phyloP scores from a whole-genome alignment of 164 flowering plant species.

The Houttuynia cordata region DNA sequence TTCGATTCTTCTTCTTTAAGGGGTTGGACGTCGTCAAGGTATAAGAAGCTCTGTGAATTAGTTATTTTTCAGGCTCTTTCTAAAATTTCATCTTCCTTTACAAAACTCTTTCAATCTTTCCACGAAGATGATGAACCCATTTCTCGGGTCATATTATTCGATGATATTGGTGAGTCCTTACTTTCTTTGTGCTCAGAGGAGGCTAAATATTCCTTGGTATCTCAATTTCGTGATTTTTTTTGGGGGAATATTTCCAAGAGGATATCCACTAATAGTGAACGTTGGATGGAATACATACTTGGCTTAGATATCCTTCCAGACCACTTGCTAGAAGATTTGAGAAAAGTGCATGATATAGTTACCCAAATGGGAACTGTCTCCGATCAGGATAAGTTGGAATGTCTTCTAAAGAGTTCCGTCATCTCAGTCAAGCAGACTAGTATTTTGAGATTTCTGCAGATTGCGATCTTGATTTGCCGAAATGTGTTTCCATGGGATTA shows the following conservation, averaged over 20 bases:
- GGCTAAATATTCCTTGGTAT: conserved; percentile 58
- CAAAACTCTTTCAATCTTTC: too few relatives aligned
- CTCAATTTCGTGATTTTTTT: conserved; percentile 74
- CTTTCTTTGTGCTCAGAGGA: conserved; percentile 63
- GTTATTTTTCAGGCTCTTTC: too few relatives aligned
- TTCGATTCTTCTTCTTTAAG: too few relatives aligned
- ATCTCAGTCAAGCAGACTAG: conserved; percentile 29
- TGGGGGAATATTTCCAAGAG: conserved; percentile 62
- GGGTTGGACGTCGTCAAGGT: too few relatives aligned
- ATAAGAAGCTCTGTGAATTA: too few relatives aligned
- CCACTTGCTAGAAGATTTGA: conserved; percentile 31
- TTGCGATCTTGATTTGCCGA: conserved; percentile 59
- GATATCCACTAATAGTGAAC: conserved; percentile 61
- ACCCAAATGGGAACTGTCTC: conserved; percentile 10
- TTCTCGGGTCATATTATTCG: conserved; percentile 52
- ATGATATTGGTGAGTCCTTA: conserved; percentile 74
- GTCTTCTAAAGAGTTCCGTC: conserved; percentile 21
- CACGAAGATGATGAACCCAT: conserved; percentile 56
- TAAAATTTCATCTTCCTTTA: too few relatives aligned
- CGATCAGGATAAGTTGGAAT: conserved; percentile 21
- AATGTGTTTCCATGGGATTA: conserved; percentile 67
- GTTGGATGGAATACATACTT: conserved; percentile 55
- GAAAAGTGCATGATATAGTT: conserved; percentile 27
- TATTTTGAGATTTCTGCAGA: conserved; percentile 76
- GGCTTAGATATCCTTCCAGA: conserved; percentile 49